These are phyloP conservation scores for Rhizopogon sp. DNA, from an alignment of 768 basidiomycete genomes.

Conservation along the genomic window DNA sequence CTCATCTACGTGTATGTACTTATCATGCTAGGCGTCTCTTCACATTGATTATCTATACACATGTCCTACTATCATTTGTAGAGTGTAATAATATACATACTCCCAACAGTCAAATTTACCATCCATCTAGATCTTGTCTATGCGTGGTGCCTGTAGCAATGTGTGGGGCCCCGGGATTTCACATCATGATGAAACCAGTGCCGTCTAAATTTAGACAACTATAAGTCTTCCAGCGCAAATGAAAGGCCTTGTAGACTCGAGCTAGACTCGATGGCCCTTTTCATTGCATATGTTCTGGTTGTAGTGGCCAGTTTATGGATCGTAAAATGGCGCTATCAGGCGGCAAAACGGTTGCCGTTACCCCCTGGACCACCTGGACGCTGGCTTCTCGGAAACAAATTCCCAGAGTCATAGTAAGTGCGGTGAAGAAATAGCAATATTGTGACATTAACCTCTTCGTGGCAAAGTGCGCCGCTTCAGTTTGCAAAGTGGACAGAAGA, in stretches of 20 bases:
- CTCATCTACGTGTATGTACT: conserved; percentile 6
- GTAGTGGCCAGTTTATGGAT: neutral
- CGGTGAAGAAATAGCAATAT: neutral
- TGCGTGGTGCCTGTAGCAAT: too few relatives aligned
- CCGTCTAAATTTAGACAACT: too few relatives aligned
- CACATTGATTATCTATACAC: conserved; percentile 1
- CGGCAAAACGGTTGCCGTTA: conserved; percentile 5
- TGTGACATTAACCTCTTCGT: neutral
- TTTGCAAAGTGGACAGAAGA: conserved; percentile 54
- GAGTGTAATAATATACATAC: neutral
- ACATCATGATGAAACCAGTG: too few relatives aligned
- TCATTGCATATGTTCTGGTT: neutral
- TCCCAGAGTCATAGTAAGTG: conserved; percentile 17
- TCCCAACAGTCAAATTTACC: neutral
- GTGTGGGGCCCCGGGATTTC: too few relatives aligned
- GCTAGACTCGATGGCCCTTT: neutral
- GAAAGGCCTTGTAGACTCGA: neutral
- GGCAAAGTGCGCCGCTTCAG: conserved; percentile 3
- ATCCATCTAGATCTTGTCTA: too few relatives aligned
- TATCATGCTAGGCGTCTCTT: neutral
- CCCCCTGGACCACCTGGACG: conserved; percentile 21
- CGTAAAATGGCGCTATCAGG: neutral
- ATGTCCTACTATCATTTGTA: conserved; percentile 2
- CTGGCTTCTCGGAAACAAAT: conserved; percentile 19
- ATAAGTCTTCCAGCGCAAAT: too few relatives aligned